Evolutionary conservation across 768 basidiomycete species (phyloP), one percentile per base, ranked within the genome.

Genomic region (Lactarius akahatsu): DNA sequence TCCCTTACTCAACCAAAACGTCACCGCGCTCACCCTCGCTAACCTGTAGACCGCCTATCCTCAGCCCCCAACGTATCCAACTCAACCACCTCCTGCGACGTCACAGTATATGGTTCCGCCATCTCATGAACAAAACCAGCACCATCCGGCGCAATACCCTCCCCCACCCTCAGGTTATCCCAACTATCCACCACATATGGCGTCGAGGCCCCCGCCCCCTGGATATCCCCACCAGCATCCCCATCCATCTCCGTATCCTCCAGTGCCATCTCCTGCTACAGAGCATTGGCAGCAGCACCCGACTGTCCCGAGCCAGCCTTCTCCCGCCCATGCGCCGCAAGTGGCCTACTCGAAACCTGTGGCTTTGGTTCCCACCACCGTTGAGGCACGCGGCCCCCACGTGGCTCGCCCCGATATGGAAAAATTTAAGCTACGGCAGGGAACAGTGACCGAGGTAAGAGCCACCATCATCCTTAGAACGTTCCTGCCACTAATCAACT

Each of bases 121-220:
- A n/a, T 71, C 79, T n/a, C 78, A 81, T 60, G 81, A 83, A 60
- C 80, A 81, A 52, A 69, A 79, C 20, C 81, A 79, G 41, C 75
- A 78, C 26, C 78, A 78, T 56, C 74, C 79, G 55, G 72, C 78
- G 61, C 74, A 78, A 20, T 74, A 76, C 32, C 70, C 81, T 38
- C 78, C 81, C 1, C 76, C 79, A 16, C 73, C 81, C 34, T 77
- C 78, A 40, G 76, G 76, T 38, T 80, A 81, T 61, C 74, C 47
- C 71, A 72, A 52, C 64, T 73, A 45, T 70, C 68, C 57, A 36
- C 68, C 57, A 65, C 69, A 69, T 40, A 59, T 64, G 56, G 23
- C 61, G 61, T 38, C 69, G 72, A 66, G 65, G 32, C 47, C 70
- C 69, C 55, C 65, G 71, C 67, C 73, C 6, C 54, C 71, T 18